Conservation (phyloP, 2,329 filamentous ascomycete genomes). For the Ophiostoma piceae region DNA sequence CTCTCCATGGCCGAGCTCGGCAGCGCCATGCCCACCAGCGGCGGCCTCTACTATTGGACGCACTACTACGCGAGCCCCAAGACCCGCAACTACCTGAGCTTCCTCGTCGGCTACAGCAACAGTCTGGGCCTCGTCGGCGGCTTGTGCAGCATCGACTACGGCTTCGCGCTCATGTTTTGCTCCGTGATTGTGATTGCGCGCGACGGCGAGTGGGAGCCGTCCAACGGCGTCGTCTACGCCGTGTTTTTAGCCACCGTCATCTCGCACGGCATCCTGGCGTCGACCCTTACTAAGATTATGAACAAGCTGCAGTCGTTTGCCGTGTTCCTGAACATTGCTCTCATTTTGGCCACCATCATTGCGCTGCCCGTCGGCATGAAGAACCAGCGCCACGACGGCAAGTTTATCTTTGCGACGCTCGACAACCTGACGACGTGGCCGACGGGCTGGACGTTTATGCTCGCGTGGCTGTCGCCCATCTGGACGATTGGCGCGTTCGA, state of each 20-base stretch:
- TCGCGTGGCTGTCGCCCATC: slow-evolving; percentile 56
- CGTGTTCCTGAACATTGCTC: slow-evolving; percentile 50
- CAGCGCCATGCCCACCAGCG: slow-evolving; percentile 53
- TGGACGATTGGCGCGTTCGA: slow-evolving; percentile 58
- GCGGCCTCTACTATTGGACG: slow-evolving; percentile 56
- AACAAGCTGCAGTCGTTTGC: slow-evolving; percentile 53
- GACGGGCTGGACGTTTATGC: slow-evolving; percentile 53
- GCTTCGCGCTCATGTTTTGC: slow-evolving; percentile 53
- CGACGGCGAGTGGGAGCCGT: slow-evolving; percentile 52
- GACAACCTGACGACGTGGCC: slow-evolving; percentile 56
- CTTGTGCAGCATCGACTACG: slow-evolving; percentile 56
- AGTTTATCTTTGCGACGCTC: slow-evolving; percentile 52
- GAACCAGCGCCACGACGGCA: slow-evolving; percentile 37
- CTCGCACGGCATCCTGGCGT: slow-evolving; percentile 50
- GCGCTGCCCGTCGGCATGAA: slow-evolving; percentile 49
- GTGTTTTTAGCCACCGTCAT: slow-evolving; percentile 52
- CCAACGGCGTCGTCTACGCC: slow-evolving; percentile 52
- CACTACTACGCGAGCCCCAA: slow-evolving; percentile 53
- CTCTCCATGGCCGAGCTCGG: slow-evolving; percentile 53
- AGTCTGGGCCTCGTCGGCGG: slow-evolving; percentile 57
- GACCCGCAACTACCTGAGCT: slow-evolving; percentile 53
- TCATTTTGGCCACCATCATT: slow-evolving; percentile 53
- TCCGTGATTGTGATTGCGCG: slow-evolving; percentile 53
- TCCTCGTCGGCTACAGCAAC: slow-evolving; percentile 57
- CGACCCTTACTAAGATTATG: slow-evolving; percentile 51